Conservation (phyloP, 768 basidiomycete species). For the Clitopilus passeckerianus region DNA sequence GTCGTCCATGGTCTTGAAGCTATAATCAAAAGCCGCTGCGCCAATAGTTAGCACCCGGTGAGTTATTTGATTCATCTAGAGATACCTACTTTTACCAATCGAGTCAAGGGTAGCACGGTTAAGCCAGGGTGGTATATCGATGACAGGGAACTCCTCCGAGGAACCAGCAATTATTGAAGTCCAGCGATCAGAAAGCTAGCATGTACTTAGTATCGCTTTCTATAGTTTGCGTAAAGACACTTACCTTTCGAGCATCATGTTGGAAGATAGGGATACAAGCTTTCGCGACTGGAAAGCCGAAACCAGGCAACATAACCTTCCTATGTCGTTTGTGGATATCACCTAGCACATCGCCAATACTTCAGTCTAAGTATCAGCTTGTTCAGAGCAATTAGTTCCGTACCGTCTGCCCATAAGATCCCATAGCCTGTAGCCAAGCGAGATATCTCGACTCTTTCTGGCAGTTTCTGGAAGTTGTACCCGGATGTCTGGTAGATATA, state of each 20-base stretch:
- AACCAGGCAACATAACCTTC: constrained; percentile 50
- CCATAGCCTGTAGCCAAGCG: constrained; percentile 48
- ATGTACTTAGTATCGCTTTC: background rate
- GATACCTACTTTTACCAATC: constrained; percentile 39
- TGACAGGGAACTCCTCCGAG: constrained; percentile 30
- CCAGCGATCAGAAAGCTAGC: constrained; percentile 26
- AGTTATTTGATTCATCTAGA: background rate
- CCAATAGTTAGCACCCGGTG: background rate
- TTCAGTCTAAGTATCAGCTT: background rate
- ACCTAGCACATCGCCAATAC: constrained; percentile 11
- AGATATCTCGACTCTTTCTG: constrained; percentile 43
- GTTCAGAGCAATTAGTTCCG: constrained; percentile 2
- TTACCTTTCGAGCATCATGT: constrained; percentile 22
- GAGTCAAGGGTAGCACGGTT: constrained; percentile 45
- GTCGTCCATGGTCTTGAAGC: constrained; percentile 46
- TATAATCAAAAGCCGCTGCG: constrained; percentile 49
- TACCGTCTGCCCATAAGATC: constrained; percentile 51
- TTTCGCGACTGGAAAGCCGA: constrained; percentile 44
- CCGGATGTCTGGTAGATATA: constrained; percentile 52
- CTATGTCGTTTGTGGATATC: constrained; percentile 49
- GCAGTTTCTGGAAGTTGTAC: constrained; percentile 49
- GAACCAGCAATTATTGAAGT: constrained; percentile 40
- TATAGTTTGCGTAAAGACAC: constrained; percentile 18
- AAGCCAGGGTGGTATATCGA: constrained; percentile 49
- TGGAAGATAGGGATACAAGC: constrained; percentile 3